phyloP scores from a whole-genome alignment of 2,329 filamentous ascomycete genomes.

The Calonectria leucothoes region DNA sequence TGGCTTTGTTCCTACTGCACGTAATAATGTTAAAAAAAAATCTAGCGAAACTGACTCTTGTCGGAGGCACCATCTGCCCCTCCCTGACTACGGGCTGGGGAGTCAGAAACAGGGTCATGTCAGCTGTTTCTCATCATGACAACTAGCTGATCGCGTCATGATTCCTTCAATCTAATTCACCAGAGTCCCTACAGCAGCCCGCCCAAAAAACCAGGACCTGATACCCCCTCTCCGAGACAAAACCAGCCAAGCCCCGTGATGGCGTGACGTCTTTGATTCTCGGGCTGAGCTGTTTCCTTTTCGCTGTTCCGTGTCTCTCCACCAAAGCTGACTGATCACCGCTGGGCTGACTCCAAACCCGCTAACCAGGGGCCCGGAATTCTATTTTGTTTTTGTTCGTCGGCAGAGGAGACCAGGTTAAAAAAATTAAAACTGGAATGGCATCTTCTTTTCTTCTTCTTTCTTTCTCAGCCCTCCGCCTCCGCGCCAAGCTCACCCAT shows the following conservation, averaged over 20 bases:
- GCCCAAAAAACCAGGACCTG: background rate
- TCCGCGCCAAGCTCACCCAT: background rate
- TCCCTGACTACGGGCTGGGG: background rate
- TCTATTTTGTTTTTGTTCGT: background rate
- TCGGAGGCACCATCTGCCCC: background rate
- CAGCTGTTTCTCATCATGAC: background rate
- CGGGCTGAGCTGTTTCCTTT: background rate
- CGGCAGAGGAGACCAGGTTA: background rate
- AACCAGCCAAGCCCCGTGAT: background rate
- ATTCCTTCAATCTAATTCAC: background rate
- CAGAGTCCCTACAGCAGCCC: too few relatives aligned
- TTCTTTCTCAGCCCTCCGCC: background rate
- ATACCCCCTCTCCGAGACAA: background rate
- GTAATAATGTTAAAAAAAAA: background rate
- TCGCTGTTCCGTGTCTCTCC: background rate
- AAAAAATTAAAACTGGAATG: background rate
- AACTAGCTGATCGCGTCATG: background rate
- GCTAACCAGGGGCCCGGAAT: background rate
- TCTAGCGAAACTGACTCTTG: background rate
- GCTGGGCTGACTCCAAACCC: background rate
- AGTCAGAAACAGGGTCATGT: background rate
- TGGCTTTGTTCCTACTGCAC: background rate
- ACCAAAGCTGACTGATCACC: background rate
- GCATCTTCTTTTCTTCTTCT: background rate
- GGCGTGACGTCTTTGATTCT: background rate